These are phyloP conservation scores for Suillus americanus DNA, from an alignment of 768 basidiomycete genomes.

Conservation along the genomic window DNA sequence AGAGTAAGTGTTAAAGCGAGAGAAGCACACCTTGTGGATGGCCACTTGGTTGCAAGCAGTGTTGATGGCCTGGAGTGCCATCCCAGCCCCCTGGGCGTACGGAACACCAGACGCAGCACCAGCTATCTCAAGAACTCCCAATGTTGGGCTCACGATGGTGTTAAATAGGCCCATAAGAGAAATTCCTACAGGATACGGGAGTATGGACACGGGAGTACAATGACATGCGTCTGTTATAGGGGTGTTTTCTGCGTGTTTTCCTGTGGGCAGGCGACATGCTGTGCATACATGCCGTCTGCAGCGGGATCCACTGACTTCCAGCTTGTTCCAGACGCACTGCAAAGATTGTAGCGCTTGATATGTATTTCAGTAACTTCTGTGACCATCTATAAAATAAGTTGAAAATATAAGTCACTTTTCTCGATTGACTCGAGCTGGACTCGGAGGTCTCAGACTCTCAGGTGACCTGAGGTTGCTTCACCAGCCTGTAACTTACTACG, in stretches of 20 bases:
- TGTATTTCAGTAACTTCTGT: not conserved
- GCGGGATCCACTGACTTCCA: not conserved
- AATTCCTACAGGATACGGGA: not conserved
- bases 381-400: not conserved
- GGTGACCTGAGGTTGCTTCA: not conserved
- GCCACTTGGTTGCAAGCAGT: constrained; percentile 44
- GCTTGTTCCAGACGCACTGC: not conserved
- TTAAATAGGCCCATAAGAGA: not conserved
- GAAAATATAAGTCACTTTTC: not conserved
- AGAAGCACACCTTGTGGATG: constrained; percentile 45
- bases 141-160: constrained; percentile 12
- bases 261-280: not conserved
- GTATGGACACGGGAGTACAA: not conserved
- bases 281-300: not conserved
- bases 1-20: not conserved
- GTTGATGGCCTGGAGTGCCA: constrained; percentile 45
- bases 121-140: constrained; percentile 41
- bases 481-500: not conserved
- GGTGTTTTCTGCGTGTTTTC: not conserved
- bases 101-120: constrained; percentile 46
- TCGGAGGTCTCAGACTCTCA: not conserved
- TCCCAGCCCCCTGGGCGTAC: constrained; percentile 43
- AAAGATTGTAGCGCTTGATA: not conserved
- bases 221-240: not conserved
- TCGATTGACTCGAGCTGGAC: not conserved